Conservation (phyloP, 352 stramenopile genomes). For the Phytophthora gonapodyides region DNA sequence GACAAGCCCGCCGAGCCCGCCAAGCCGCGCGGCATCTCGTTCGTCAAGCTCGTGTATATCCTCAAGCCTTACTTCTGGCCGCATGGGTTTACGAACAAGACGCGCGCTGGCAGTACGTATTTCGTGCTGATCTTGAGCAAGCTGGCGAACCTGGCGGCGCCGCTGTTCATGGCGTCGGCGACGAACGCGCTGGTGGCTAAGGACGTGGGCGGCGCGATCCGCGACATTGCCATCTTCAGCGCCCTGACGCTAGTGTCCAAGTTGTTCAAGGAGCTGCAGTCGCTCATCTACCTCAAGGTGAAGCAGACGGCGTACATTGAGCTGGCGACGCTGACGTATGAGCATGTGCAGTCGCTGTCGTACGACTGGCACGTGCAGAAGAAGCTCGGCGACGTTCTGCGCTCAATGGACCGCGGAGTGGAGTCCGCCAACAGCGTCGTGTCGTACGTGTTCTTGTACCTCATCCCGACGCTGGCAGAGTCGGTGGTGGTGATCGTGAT, state of each 20-base stretch:
- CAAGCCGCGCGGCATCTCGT: slow-evolving; percentile 70
- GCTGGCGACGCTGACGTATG: slow-evolving; percentile 95
- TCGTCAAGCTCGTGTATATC: slow-evolving; percentile 86
- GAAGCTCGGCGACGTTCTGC: slow-evolving; percentile 97
- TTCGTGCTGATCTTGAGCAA: slow-evolving; percentile 94
- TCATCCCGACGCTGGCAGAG: slow-evolving; percentile 95
- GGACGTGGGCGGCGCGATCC: slow-evolving; percentile 50
- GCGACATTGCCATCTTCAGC: slow-evolving; percentile 79
- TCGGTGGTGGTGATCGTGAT: slow-evolving; percentile 95
- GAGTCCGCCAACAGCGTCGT: slow-evolving; percentile 95
- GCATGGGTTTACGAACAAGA: slow-evolving; percentile 66
- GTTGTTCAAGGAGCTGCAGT: slow-evolving; percentile 96
- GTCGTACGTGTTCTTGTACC: slow-evolving; percentile 97
- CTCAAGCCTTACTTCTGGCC: slow-evolving; percentile 90
- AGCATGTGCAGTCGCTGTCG: slow-evolving; percentile 95
- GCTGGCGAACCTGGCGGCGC: slow-evolving; percentile 89
- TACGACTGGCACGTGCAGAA: slow-evolving; percentile 99
- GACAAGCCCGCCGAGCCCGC: slow-evolving; percentile 34
- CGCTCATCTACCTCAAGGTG: slow-evolving; percentile 94
- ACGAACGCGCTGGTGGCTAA: slow-evolving; percentile 91
- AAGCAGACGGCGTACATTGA: slow-evolving; percentile 99
- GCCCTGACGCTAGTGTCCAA: slow-evolving; percentile 86
- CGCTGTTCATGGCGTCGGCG: slow-evolving; percentile 93
- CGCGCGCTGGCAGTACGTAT: slow-evolving; percentile 92
- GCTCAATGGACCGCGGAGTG: slow-evolving; percentile 93